phyloP scores from a whole-genome alignment of 306 rosid genomes.

The Fragaria nilgerrensis region DNA sequence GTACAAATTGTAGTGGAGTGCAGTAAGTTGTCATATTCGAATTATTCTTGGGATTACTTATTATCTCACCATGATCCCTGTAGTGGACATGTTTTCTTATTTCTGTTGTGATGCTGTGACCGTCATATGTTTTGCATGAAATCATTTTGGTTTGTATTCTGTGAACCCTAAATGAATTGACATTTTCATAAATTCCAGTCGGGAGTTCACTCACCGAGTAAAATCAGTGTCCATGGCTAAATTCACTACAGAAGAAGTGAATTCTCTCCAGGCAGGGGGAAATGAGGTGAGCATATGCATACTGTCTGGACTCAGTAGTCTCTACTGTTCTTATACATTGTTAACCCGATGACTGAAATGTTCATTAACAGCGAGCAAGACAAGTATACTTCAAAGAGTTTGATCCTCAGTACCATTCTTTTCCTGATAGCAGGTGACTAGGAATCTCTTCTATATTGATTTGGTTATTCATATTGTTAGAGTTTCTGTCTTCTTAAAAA shows the following conservation, averaged over 20 bases:
- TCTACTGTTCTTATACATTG: constrained; percentile 10
- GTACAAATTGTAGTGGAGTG: constrained; percentile 94
- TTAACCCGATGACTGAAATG: constrained; percentile 13
- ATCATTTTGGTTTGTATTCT: not conserved
- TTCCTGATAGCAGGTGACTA: constrained; percentile 65
- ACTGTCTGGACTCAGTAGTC: not conserved
- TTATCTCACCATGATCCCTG: constrained; percentile 2
- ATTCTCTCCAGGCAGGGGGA: constrained; percentile 86
- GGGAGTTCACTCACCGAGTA: constrained; percentile 87
- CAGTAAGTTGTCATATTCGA: constrained; percentile 53
- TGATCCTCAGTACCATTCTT: constrained; percentile 58
- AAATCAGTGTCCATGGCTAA: constrained; percentile 91
- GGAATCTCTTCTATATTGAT: constrained; percentile 9
- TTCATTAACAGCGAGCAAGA: constrained; percentile 60
- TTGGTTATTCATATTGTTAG: not conserved
- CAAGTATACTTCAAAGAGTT: constrained; percentile 68
- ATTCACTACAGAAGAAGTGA: constrained; percentile 68
- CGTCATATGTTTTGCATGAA: not conserved
- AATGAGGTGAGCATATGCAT: constrained; percentile 60
- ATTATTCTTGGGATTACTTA: not conserved
- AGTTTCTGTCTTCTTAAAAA: not conserved
- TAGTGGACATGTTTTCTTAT: not conserved
- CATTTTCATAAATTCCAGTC: constrained; percentile 47
- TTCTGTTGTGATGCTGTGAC: constrained; percentile 1
- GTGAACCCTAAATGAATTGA: constrained; percentile 10